Evolutionary conservation across 169 alveolate species (phyloP).

Genomic region (Sarcocystis neurona): DNA sequence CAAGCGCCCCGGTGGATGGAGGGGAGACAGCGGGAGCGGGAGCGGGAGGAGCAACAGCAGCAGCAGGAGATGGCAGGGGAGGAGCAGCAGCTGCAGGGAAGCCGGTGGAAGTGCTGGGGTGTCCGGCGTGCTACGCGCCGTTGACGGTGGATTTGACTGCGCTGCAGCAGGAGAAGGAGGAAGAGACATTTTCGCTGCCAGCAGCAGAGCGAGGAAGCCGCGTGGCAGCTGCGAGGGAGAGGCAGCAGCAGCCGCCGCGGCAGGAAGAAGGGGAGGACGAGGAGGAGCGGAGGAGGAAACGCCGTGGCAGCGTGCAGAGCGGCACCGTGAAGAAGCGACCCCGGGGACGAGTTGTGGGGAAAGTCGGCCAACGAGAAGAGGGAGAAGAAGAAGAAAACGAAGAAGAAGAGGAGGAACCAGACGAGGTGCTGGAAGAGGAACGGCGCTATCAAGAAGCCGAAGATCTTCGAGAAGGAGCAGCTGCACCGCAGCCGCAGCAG

Average conservation of each 20-base stretch:
- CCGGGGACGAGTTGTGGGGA: neutral
- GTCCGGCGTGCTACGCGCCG: slow-evolving; percentile 77
- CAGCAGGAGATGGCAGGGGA: slow-evolving; percentile 28
- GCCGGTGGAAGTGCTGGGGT: slow-evolving; percentile 70
- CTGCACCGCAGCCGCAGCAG: neutral
- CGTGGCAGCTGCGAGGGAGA: slow-evolving; percentile 31
- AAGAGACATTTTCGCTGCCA: neutral
- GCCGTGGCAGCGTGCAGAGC: too few relatives aligned
- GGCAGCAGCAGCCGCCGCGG: slow-evolving; percentile 4
- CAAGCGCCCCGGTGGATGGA: slow-evolving; percentile 71
- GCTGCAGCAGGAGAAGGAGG: neutral
- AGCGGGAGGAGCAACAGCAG: slow-evolving; percentile 3
- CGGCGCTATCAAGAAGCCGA: too few relatives aligned
- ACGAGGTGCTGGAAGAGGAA: neutral
- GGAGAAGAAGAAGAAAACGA: slow-evolving; percentile 38
- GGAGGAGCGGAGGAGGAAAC: too few relatives aligned
- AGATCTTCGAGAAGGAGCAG: neutral
- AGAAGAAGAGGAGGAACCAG: slow-evolving; percentile 31
- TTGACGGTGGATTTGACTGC: slow-evolving; percentile 70
- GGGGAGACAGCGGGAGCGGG: slow-evolving; percentile 25
- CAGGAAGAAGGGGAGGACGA: neutral
- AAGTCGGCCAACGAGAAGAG: neutral
- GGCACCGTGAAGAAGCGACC: slow-evolving; percentile 40
- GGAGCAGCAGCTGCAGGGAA: slow-evolving; percentile 1
- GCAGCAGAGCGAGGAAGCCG: neutral